Evolutionary conservation across 1,284 basidiomycete species (phyloP), one percentile per base, ranked within the genome.

Genomic region (Coniferiporia sulphurascens): DNA sequence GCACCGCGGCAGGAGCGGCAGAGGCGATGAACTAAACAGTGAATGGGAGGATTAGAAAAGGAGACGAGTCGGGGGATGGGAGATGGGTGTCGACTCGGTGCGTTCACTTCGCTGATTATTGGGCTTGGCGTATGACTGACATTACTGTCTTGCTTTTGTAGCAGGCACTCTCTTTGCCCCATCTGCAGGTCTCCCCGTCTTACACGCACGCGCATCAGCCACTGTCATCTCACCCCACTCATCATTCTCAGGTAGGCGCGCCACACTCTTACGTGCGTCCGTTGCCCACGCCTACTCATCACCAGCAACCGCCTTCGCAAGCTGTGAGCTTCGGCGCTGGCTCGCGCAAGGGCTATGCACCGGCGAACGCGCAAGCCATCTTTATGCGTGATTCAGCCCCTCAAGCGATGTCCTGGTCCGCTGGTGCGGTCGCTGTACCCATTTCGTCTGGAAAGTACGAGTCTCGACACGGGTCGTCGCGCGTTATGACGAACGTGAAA

Each of bases 31-130:
- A 22, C 53, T 41, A 8, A 41, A 45, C n/a, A 35, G 43, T 12
- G 46, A 4, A 5, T 60, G 59, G 59, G 48, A 60, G 17, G 51
- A 53, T 2, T 41, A 48, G 48, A 54, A 55, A 27, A 46, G 59
- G 41, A 34, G 53, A 22, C 15, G 53, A 43, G 27, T 56, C 8
- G 55, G 59, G 13, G 21, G 38, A 32, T 48, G 59, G 49, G 59
- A 56, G 15, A 59, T 55, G 52, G 59, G 56, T 34, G 15, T 57
- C 13, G 56, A 57, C 32, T 48, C 43, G 27, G 48, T 21, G n/a
- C 48, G 17, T 32, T 17, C 19, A 4, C 9, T 35, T 4, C 22
- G 22, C 21, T 15, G 15, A 15, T 41, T 17, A 19, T 36, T 17
- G 35, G 15, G 3, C 38, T 12, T 41, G 38, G 38, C 27, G 5